These are phyloP conservation scores for Saccharum officinarum DNA, from an alignment of 176 grass and related monocot species.

Conservation along the genomic window DNA sequence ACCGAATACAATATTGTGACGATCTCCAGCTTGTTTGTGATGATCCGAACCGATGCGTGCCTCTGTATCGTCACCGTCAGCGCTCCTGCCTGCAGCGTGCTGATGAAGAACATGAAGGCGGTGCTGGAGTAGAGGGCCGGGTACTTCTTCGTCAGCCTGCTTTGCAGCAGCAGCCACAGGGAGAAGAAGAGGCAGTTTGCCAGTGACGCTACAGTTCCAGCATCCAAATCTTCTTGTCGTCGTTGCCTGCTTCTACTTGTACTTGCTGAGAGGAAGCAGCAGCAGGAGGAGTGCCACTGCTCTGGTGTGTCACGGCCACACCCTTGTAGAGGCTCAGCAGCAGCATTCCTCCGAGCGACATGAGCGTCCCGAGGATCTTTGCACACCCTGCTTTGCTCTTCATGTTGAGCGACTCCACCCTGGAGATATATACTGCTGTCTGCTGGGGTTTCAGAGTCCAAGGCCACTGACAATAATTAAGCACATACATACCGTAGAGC, in stretches of 20 bases:
- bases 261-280: not conserved
- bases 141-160: conserved; percentile 69
- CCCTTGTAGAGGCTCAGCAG: conserved; percentile 79
- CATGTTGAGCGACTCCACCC: conserved; percentile 62
- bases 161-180: conserved; percentile 71
- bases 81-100: conserved; percentile 53
- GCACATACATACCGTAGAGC: conserved; percentile 40
- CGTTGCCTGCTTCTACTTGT: not conserved
- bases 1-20: conserved; percentile 60
- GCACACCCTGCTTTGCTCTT: conserved; percentile 56
- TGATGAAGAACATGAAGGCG: conserved; percentile 77
- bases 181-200: conserved; percentile 65
- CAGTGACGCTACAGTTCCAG: conserved; percentile 58
- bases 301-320: conserved; percentile 38
- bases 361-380: conserved; percentile 61
- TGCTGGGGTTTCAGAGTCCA: not conserved
- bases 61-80: conserved; percentile 45
- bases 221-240: conserved; percentile 47
- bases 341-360: conserved; percentile 52
- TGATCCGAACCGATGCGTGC: conserved; percentile 50
- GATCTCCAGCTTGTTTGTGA: conserved; percentile 62
- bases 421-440: too few species aligned
- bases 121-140: conserved; percentile 82
- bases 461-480: not conserved
- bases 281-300: not conserved